Base-by-base conservation (phyloP, 2,329 filamentous ascomycete genomes). In the Ophiostoma pallidulum region DNA sequence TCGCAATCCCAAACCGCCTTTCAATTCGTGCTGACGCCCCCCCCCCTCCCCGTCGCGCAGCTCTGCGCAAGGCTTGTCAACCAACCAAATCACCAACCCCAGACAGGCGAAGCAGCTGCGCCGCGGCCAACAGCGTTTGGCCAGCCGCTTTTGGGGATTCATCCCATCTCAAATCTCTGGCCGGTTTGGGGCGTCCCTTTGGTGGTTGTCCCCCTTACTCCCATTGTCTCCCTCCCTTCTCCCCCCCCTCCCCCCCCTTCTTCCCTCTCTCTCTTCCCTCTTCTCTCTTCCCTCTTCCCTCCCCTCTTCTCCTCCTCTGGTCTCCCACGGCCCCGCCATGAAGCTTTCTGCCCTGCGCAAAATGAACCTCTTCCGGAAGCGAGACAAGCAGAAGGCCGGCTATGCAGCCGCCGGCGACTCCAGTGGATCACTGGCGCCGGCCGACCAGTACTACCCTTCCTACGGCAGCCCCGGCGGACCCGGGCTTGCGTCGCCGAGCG, bases 301-400 rank as follows among this genome's bases (percentile, higher is more conserved):
- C 20, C 26, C 33, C 18, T n/a, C 26, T 24, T 22, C 12, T 29
- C 33, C 36, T 18, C 24, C 47, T 14, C 10, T 13, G 14, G 18
- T 14, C 12, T 20, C 13, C 28, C 32, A 14, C 14, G 14, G 9
- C 32, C 16, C 8, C 6, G 13, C 19, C 12, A 51, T 54, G 51
- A 49, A 41, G 29, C 41, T 51, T n/a, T 28, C 44, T 8, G 39
- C 44, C 44, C 41, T 46, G 20, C 38, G 46, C 54, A 60, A 56
- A 45, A 63, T 63, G 60, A 59, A 57, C 49, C 59, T 65, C 49
- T 64, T 65, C 57, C 58, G 52, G 50, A 58, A 57, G 51, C 59
- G 59, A 47, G 62, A 65, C 53, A 64, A 65, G 54, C 52, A 56
- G 29, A 62, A 59, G 54, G 54, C 52, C 42, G 52, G 48, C 52